Percentiles rank a stretch among this genome's conserved stretches.
These are phyloP conservation scores for Sanghuangporus weigelae DNA, from an alignment of 1,284 basidiomycete genomes.

Conservation along the genomic window DNA sequence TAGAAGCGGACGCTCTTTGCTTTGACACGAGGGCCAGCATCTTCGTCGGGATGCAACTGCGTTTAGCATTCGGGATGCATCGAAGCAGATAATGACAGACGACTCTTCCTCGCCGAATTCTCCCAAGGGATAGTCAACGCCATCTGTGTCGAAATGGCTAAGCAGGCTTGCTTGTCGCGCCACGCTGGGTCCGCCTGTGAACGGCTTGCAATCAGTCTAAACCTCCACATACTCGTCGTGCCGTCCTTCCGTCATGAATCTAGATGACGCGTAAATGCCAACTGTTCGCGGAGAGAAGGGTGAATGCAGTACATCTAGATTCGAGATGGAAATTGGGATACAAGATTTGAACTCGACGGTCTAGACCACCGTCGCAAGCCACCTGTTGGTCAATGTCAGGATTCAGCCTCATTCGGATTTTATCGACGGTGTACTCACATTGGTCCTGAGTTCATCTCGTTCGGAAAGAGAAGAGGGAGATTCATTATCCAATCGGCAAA, in stretches of 20 bases:
- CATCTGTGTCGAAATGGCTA: slow-evolving; percentile 59
- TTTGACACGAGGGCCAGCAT: no score
- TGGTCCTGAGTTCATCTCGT: slow-evolving; percentile 19
- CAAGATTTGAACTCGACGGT: slow-evolving; percentile 55
- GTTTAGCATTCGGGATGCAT: no score
- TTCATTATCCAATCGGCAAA: slow-evolving; percentile 48
- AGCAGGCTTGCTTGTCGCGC: slow-evolving; percentile 56
- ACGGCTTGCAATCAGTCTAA: slow-evolving; percentile 49
- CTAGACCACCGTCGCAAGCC: slow-evolving; percentile 57
- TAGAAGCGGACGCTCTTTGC: no score
- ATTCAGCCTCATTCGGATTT: background rate
- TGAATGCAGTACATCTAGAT: slow-evolving; percentile 19
- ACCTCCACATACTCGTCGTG: slow-evolving; percentile 55
- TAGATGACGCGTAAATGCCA: slow-evolving; percentile 44
- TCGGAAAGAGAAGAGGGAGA: slow-evolving; percentile 40
- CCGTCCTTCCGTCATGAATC: slow-evolving; percentile 47
- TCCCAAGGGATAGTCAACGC: slow-evolving; percentile 38
- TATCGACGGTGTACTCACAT: background rate
- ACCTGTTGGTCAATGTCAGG: slow-evolving; percentile 30
- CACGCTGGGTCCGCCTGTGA: slow-evolving; percentile 27
- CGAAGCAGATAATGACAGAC: background rate
- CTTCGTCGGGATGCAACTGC: no score
- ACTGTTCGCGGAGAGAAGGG: slow-evolving; percentile 41
- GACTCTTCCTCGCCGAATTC: slow-evolving; percentile 1
- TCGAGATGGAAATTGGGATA: slow-evolving; percentile 31